Percentiles rank a stretch among this genome's conserved stretches.
Evolutionary conservation across 2,329 filamentous ascomycete genomes (phyloP).

Genomic region (Elsinoe necatrix): DNA sequence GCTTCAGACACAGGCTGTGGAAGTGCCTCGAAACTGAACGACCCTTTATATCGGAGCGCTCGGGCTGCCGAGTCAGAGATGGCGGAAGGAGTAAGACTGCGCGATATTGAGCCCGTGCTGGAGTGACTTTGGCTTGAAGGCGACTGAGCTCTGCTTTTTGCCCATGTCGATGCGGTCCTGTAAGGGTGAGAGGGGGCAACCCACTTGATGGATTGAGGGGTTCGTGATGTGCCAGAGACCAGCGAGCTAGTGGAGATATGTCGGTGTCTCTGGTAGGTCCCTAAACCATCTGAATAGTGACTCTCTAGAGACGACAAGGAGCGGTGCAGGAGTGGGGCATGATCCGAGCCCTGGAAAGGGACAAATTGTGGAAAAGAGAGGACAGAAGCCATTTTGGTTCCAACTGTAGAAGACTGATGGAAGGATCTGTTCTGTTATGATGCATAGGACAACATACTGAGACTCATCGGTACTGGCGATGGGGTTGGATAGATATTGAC

Average conservation of each 20-base stretch:
- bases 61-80: background rate
- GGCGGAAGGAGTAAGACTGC: slow-evolving; percentile 3
- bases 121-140: background rate
- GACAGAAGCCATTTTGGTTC: slow-evolving; percentile 19
- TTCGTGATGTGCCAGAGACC: slow-evolving; percentile 13
- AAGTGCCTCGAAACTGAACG: background rate
- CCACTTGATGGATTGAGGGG: background rate
- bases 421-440: slow-evolving; percentile 5
- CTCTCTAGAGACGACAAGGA: slow-evolving; percentile 17
- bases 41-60: background rate
- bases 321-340: slow-evolving; percentile 11
- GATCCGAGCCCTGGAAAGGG: slow-evolving; percentile 8
- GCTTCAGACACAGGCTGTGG: background rate
- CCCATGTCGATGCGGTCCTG: background rate
- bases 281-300: background rate
- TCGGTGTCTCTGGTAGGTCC: slow-evolving; percentile 10
- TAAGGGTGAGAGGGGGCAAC: background rate
- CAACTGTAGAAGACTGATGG: slow-evolving; percentile 8
- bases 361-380: slow-evolving; percentile 18
- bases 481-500: slow-evolving; percentile 5
- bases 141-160: background rate
- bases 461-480: background rate
- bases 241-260: slow-evolving; percentile 16
- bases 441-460: slow-evolving; percentile 11
- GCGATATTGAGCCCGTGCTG: background rate